Evolutionary conservation across 768 basidiomycete genomes (phyloP).

Genomic region (Piloderma croceum): DNA sequence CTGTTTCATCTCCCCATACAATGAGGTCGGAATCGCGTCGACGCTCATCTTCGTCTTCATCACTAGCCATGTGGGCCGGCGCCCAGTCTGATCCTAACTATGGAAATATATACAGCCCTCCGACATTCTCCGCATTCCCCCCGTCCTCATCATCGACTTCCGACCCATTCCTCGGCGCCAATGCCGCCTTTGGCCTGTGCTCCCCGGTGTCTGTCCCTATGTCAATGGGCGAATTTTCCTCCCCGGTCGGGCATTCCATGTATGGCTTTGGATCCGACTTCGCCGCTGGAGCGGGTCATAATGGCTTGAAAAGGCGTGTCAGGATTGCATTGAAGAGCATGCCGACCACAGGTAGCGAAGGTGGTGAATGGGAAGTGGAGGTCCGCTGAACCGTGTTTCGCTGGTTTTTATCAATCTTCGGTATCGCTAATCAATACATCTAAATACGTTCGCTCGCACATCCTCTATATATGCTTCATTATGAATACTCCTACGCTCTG

Average conservation of each 20-base stretch:
- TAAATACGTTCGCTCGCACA: too few relatives aligned
- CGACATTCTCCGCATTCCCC: conserved; percentile 33
- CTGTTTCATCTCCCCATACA: conserved; percentile 18
- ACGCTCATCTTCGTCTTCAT: conserved; percentile 7
- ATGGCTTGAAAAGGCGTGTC: conserved; percentile 46
- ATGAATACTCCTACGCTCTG: too few relatives aligned
- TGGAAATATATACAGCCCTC: conserved; percentile 11
- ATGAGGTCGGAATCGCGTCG: conserved; percentile 19
- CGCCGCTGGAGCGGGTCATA: conserved; percentile 27
- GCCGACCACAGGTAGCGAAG: conserved; percentile 56
- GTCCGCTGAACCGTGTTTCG: conserved; percentile 38
- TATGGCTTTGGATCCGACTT: conserved; percentile 17
- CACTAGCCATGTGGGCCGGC: conserved; percentile 24
- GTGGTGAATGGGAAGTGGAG: conserved; percentile 77
- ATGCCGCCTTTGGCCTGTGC: conserved; percentile 1
- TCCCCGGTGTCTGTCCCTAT: conserved; percentile 3
- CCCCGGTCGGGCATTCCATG: too few relatives aligned
- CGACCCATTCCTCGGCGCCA: conserved; percentile 54
- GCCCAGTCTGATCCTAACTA: conserved; percentile 6
- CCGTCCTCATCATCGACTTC: conserved; percentile 31
- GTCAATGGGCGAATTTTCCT: background rate
- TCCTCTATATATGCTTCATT: too few relatives aligned
- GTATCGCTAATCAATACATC: too few relatives aligned
- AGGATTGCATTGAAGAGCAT: conserved; percentile 63
- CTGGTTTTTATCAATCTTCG: too few relatives aligned